phyloP scores from a whole-genome alignment of 148 eudicot species.

The Polygonum aviculare region DNA sequence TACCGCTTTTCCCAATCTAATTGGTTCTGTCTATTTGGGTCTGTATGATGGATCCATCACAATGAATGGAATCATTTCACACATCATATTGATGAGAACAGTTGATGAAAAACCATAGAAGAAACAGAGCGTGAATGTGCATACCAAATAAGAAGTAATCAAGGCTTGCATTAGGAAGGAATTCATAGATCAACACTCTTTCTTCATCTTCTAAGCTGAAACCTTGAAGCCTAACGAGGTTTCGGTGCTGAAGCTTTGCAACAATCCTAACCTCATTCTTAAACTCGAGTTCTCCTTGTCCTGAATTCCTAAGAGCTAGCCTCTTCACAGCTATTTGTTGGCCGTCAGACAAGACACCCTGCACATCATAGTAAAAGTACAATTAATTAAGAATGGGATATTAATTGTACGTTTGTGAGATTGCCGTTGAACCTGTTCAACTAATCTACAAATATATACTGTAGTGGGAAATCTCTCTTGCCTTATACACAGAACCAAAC shows the following conservation, averaged over 20 bases:
- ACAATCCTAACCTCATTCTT: slow-evolving; percentile 30
- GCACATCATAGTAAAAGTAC: not conserved
- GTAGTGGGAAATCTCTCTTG: not conserved
- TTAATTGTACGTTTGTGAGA: too few species aligned
- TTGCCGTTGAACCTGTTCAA: too few species aligned
- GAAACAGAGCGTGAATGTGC: not conserved
- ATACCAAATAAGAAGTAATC: slow-evolving; percentile 22
- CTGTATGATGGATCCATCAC: not conserved
- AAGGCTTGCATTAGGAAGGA: slow-evolving; percentile 28
- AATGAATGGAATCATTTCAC: too few species aligned
- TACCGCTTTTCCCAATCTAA: slow-evolving; percentile 20
- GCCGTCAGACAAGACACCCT: slow-evolving; percentile 32
- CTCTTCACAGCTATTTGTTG: slow-evolving; percentile 41
- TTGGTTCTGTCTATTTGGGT: not conserved
- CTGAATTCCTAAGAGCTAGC: slow-evolving; percentile 19
- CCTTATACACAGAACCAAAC: slow-evolving; percentile 17
- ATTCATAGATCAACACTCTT: slow-evolving; percentile 37
- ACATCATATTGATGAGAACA: too few species aligned
- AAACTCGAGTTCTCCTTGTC: slow-evolving; percentile 34
- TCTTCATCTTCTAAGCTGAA: slow-evolving; percentile 31
- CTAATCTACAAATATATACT: too few species aligned
- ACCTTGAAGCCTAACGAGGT: slow-evolving; percentile 35
- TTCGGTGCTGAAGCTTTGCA: slow-evolving; percentile 38
- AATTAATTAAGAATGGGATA: too few species aligned
- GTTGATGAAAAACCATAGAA: too few species aligned